phyloP scores from a whole-genome alignment of 495 filamentous ascomycete genomes.

The Annulohypoxylon bovei region DNA sequence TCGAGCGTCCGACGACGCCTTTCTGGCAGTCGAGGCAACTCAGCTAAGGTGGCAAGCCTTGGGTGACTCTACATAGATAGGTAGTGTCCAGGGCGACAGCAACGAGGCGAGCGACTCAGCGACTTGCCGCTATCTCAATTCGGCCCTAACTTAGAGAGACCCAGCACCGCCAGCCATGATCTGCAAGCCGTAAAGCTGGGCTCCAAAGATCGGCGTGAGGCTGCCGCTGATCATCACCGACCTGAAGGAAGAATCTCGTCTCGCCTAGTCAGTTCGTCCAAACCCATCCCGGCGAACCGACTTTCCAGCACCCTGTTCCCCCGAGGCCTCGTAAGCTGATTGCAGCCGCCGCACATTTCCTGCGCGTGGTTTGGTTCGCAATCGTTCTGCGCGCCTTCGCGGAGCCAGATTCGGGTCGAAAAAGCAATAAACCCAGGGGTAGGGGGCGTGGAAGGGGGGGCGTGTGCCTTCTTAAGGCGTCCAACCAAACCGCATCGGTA shows the following conservation, averaged over 20 bases:
- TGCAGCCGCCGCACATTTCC: not conserved
- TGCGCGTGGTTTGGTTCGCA: not conserved
- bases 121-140: conserved; percentile 9
- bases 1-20: not conserved
- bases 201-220: conserved; percentile 17
- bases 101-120: conserved; percentile 5
- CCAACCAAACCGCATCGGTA: conserved; percentile 27
- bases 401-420: conserved; percentile 11
- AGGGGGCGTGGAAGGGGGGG: conserved; percentile 1
- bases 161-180: not conserved
- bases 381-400: conserved; percentile 3
- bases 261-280: conserved; percentile 1
- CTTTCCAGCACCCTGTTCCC: not conserved
- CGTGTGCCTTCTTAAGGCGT: conserved; percentile 28
- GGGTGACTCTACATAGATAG: too few relatives aligned
- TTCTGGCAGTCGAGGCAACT: not conserved
- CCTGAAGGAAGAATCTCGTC: conserved; percentile 15
- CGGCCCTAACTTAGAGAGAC: conserved; percentile 3
- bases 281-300: conserved; percentile 1
- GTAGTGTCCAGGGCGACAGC: not conserved
- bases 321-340: conserved; percentile 1
- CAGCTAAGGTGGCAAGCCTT: not conserved
- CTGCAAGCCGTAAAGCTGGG: conserved; percentile 1
- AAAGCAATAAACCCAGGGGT: conserved; percentile 11
- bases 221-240: conserved; percentile 23